phyloP scores from a whole-genome alignment of 345 rosid genomes.

The Salix arbutifolia region DNA sequence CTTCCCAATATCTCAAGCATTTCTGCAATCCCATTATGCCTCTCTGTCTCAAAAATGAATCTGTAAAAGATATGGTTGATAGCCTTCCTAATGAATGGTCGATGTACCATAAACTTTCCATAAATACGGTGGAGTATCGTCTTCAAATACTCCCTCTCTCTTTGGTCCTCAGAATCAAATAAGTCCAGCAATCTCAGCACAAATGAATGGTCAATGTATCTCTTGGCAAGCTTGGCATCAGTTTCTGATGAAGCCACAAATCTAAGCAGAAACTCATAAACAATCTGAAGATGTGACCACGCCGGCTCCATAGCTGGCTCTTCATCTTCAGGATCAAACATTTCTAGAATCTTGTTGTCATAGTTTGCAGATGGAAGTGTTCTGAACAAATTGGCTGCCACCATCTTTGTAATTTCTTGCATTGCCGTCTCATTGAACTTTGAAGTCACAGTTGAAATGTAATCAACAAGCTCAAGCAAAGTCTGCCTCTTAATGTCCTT shows the following conservation, averaged over 20 bases:
- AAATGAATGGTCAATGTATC: conserved; percentile 47
- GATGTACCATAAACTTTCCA: conserved; percentile 55
- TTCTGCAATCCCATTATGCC: conserved; percentile 67
- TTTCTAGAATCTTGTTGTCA: conserved; percentile 18
- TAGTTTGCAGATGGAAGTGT: conserved; percentile 17
- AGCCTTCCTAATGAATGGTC: conserved; percentile 49
- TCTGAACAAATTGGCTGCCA: conserved; percentile 27
- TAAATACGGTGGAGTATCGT: conserved; percentile 58
- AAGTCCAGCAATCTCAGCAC: conserved; percentile 45
- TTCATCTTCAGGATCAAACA: conserved; percentile 25
- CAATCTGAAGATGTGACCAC: conserved; percentile 32
- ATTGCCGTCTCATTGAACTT: conserved; percentile 28
- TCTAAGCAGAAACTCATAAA: conserved; percentile 27
- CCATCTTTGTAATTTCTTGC: conserved; percentile 29
- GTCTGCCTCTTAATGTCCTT: conserved; percentile 78
- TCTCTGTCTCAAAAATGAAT: conserved; percentile 68
- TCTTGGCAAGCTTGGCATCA: conserved; percentile 43
- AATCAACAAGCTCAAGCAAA: conserved; percentile 70
- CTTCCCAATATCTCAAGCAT: conserved; percentile 79
- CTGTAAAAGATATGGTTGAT: conserved; percentile 60
- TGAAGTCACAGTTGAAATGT: conserved; percentile 40
- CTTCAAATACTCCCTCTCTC: conserved; percentile 65
- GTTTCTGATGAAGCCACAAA: conserved; percentile 28
- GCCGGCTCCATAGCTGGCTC: conserved; percentile 27
- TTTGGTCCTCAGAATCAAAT: conserved; percentile 59